Percentiles rank a stretch among this genome's conserved stretches.
Evolutionary conservation across 2,329 filamentous ascomycete genomes (phyloP).

Genomic region (Hypoxylon sp.): DNA sequence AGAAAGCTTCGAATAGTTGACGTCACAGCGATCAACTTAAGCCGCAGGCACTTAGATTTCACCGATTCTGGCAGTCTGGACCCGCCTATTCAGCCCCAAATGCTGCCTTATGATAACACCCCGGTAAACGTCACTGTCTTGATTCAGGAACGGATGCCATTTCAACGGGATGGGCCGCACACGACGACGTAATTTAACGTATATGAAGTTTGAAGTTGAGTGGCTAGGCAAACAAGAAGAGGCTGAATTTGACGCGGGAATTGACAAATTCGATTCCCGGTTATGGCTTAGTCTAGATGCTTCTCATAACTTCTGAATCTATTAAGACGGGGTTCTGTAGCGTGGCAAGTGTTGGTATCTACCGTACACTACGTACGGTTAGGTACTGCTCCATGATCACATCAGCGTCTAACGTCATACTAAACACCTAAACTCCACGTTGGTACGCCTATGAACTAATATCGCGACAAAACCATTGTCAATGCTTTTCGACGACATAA

Average conservation of each 20-base stretch:
- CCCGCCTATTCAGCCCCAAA: constrained; percentile 26
- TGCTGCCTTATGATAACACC: constrained; percentile 2
- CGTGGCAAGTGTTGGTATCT: constrained; percentile 40
- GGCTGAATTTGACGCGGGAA: not conserved
- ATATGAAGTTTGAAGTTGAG: constrained; percentile 17
- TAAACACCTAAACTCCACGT: constrained; percentile 46
- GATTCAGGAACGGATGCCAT: constrained; percentile 32
- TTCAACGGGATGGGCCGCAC: constrained; percentile 24
- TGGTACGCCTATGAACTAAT: constrained; percentile 15
- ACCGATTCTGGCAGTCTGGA: constrained; percentile 15
- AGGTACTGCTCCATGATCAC: not conserved
- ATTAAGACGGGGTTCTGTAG: constrained; percentile 9
- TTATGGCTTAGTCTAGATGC: constrained; percentile 16
- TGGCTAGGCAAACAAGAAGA: not conserved
- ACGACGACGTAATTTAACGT: constrained; percentile 31
- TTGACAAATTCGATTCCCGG: constrained; percentile 2
- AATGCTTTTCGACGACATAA: constrained; percentile 34
- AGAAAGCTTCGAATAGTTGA: constrained; percentile 28
- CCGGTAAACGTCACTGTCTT: constrained; percentile 1
- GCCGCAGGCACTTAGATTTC: constrained; percentile 29
- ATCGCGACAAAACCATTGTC: constrained; percentile 14
- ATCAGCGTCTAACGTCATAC: constrained; percentile 31
- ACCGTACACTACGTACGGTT: constrained; percentile 6
- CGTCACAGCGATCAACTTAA: constrained; percentile 34
- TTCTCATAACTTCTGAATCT: constrained; percentile 26